Evolutionary conservation across 345 rosid genomes (phyloP), one percentile per base, ranked within the genome.

Genomic region (Kernera saxatilis): DNA sequence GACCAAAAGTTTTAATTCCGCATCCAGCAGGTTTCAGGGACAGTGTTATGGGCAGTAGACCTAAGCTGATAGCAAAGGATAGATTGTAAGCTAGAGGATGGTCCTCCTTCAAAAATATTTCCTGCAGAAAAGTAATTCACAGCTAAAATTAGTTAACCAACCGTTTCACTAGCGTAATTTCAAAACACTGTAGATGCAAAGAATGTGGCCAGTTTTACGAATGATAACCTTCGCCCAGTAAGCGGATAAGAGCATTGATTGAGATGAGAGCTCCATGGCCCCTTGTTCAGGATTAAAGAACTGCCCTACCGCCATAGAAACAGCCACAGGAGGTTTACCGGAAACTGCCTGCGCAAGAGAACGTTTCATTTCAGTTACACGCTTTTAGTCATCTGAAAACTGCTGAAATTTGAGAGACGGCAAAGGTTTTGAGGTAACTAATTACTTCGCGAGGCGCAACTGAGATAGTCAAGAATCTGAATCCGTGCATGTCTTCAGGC

Each of bases 281-380:
- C 99, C 97, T 70, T 91, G 90, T 56, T 81, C 60, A 49, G 97
- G 98, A 75, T 91, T 84, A 79, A 86, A 91, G 84, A 94, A 94
- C 79, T 94, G 99, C 37, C 99, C 99, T 74, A 94, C 92, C 69
- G 89, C 98, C 99, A 94, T 91, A 64, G 99, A 94, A 76, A 88
- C 86, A 41, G 96, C 93, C n/a, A 96, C 96, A 49, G 99, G 99
- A 78, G 99, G 99, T 79, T 93, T 82, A 70, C 98, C 97, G 43
- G 96, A 89, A 80, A 87, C 48, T 35, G 86, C 83, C 99, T 94
- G 93, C 61, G 67, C 73, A 83, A 69, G 73, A 79, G 57, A 76
- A 79, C 79, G 54, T 71, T 58, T 53, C 22, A 43, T 40, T 41
- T 64, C 53, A 48, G 58, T 63, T 61, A 54, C 36, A 69, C 29